These are phyloP conservation scores for Fusarium beomiforme DNA, from an alignment of 2,329 filamentous ascomycete genomes.

Conservation along the genomic window DNA sequence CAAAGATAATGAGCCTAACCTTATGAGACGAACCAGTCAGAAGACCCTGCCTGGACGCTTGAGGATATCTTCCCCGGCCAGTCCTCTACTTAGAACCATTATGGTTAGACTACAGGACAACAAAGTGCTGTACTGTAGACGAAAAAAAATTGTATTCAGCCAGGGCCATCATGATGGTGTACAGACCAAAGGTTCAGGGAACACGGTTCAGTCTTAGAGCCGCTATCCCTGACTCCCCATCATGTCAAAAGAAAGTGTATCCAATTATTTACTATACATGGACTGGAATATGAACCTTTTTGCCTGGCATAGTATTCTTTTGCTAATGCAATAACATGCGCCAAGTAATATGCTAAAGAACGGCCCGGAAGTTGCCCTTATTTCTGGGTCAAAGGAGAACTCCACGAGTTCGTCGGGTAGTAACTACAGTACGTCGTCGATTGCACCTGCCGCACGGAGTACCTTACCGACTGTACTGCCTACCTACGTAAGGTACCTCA, in stretches of 20 bases:
- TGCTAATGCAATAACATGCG: slow-evolving; percentile 20
- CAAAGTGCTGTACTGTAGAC: slow-evolving; percentile 16
- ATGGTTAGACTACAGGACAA: background rate
- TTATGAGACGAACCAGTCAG: slow-evolving; percentile 13
- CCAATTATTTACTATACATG: slow-evolving; percentile 41
- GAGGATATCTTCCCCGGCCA: slow-evolving; percentile 27
- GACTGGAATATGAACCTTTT: slow-evolving; percentile 1
- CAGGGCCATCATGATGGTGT: background rate
- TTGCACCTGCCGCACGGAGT: slow-evolving; percentile 13
- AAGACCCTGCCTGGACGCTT: slow-evolving; percentile 15
- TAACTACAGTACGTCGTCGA: slow-evolving; percentile 32
- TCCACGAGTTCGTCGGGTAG: slow-evolving; percentile 37
- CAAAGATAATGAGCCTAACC: background rate
- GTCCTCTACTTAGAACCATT: background rate
- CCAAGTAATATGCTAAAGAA: slow-evolving; percentile 2
- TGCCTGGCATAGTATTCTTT: background rate
- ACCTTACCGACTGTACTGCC: background rate
- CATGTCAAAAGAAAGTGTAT: slow-evolving; percentile 1
- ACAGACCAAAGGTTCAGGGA: slow-evolving; percentile 18
- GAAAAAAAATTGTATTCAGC: slow-evolving; percentile 10
- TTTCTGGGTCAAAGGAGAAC: background rate
- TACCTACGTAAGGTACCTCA: too few species aligned
- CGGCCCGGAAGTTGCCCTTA: background rate
- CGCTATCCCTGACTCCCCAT: slow-evolving; percentile 7
- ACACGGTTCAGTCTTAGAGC: slow-evolving; percentile 7